Evolutionary conservation across 2,329 filamentous ascomycete genomes (phyloP), one percentile per base, ranked within the genome.

Genomic region (Gyromitra esculenta): DNA sequence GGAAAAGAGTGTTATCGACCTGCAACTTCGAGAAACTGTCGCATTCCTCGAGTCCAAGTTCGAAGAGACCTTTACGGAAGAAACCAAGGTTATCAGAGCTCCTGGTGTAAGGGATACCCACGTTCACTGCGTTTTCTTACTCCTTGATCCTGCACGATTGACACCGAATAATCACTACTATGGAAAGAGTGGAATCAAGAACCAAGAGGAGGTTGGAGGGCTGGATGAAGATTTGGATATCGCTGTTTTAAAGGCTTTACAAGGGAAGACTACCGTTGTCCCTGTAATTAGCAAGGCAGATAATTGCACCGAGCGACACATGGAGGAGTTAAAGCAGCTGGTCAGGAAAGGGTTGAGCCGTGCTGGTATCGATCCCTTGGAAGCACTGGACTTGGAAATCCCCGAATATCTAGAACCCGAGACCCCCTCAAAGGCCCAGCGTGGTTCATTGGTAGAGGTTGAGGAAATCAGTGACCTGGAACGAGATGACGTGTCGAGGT

Each of bases 31-130:
- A 77, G 93, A 97, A 83, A 94, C 98, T 86, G 91, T 92, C 43
- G 88, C 91, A 7, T 99, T 99, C 85, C 86, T 99, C 76, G 96
- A 99, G 86, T 95, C 92, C 86, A 98, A 98, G 84, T 99, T 99
- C 81, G 95, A 99, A 83, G 96, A 99, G 82, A 98, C 96, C 0
- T 97, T 99, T 83, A 90, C 90, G 63, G 96, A 99, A 85, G 96
- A 99, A 86, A 97, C 97, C 88, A 98, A 97, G 86, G 94, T 99
- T 60, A 88, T 97, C 78, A 92, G 96, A 81, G 94, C 94, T 68
- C 95, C 96, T 35, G 95, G 94, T 72, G 92, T 93, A 79, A 92
- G 94, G 83, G 96, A 99, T 85, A 97, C 95, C 65, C 96, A 99
- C 83, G 97, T 99, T 79, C 96, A 99, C 83, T 96, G 93, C 80